Percentiles rank a stretch among this genome's conserved stretches.
These are phyloP conservation scores for Melastoma candidum DNA, from an alignment of 441 rosid genomes.

Conservation along the genomic window DNA sequence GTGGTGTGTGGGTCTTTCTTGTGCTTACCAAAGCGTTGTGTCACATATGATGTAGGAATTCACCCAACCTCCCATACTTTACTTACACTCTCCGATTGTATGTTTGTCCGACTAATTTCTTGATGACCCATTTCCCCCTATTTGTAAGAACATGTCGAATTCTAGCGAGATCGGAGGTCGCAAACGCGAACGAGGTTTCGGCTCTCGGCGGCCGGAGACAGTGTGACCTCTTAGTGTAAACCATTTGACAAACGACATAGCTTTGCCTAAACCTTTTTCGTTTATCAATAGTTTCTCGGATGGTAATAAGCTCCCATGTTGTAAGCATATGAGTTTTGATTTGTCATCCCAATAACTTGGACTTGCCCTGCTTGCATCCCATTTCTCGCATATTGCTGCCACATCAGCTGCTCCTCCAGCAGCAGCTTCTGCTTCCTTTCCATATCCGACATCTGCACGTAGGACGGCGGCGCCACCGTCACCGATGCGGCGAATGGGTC, in stretches of 20 bases:
- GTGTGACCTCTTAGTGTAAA: no score
- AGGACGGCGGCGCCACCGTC: conserved; percentile 33
- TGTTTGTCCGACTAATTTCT: no score
- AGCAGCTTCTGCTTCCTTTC: conserved; percentile 49
- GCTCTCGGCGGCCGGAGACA: no score
- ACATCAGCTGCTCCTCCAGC: conserved; percentile 45
- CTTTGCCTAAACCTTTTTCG: no score
- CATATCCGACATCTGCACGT: conserved; percentile 53
- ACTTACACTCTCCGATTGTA: no score
- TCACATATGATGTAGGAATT: conserved; percentile 66
- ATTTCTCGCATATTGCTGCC: conserved; percentile 39
- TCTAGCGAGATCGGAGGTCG: no score
- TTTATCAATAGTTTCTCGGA: conserved; percentile 12
- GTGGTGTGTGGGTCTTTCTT: no score
- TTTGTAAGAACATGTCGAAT: no score
- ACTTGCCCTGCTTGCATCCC: conserved; percentile 30
- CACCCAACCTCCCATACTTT: conserved; percentile 10
- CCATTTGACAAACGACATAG: no score
- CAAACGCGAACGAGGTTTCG: no score
- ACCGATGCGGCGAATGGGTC: conserved; percentile 57
- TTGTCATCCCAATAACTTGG: conserved; percentile 23
- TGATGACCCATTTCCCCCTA: no score
- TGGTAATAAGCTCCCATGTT: conserved; percentile 21
- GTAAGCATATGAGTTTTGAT: conserved; percentile 15
- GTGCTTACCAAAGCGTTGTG: conserved; percentile 61